Percentiles rank a stretch among this genome's conserved stretches.
Conservation (phyloP, 257 asterid genomes). For the Leptodermis oblonga region DNA sequence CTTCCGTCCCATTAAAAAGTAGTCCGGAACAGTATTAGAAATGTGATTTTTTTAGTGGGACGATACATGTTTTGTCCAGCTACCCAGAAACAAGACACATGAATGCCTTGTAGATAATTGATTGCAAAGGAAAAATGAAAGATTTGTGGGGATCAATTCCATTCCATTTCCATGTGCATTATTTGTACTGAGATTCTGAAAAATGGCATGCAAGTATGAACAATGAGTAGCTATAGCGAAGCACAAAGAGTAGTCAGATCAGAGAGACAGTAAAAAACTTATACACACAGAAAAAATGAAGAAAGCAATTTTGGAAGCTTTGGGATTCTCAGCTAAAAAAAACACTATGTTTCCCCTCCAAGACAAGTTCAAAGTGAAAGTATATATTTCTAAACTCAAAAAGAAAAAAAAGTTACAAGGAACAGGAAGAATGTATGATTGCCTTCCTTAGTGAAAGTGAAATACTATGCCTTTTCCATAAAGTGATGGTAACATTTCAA, state of each 20-base stretch:
- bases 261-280: not conserved
- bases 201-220: not conserved
- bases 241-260: slow-evolving; percentile 1
- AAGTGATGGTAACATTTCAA: slow-evolving; percentile 12
- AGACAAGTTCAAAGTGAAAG: slow-evolving; percentile 3
- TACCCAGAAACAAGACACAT: not conserved
- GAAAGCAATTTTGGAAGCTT: slow-evolving; percentile 4
- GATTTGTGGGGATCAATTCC: not conserved
- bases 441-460: slow-evolving; percentile 18
- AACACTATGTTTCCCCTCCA: not conserved
- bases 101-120: not conserved
- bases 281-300: not conserved
- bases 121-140: not conserved
- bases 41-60: no score
- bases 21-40: no score
- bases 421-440: not conserved
- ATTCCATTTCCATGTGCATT: not conserved
- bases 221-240: not conserved
- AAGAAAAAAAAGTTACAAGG: not conserved
- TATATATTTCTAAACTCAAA: not conserved
- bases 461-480: slow-evolving; percentile 1
- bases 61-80: no score
- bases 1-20: no score
- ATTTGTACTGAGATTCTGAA: not conserved
- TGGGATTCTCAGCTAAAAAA: not conserved